Conservation (phyloP, 2,329 filamentous ascomycete species). For the Aspergillaceae sp. region DNA sequence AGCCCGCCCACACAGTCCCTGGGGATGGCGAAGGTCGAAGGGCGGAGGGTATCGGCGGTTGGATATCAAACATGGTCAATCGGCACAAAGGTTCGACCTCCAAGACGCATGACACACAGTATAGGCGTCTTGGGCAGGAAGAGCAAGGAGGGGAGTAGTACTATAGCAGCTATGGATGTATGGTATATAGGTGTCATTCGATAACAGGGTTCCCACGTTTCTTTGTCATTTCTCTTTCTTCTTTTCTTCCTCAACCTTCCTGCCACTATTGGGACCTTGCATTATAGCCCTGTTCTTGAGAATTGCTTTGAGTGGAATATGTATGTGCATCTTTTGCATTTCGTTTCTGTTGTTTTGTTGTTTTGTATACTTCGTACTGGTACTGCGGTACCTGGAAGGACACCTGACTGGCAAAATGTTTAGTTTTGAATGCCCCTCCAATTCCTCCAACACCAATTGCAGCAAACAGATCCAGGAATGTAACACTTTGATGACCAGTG, state of each 20-base stretch:
- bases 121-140: constrained; percentile 40
- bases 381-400: too few species aligned
- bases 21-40: constrained; percentile 26
- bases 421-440: too few species aligned
- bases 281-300: too few species aligned
- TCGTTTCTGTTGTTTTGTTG: too few species aligned
- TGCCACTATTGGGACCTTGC: neutral
- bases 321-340: too few species aligned
- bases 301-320: too few species aligned
- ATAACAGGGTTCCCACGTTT: neutral
- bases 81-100: constrained; percentile 35
- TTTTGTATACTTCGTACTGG: too few species aligned
- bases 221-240: constrained; percentile 4
- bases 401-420: too few species aligned
- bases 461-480: too few species aligned
- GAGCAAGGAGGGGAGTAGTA: constrained; percentile 26
- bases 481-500: too few species aligned
- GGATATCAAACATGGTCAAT: constrained; percentile 60
- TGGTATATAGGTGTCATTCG: neutral
- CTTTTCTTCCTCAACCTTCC: constrained; percentile 2
- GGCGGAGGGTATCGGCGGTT: constrained; percentile 55
- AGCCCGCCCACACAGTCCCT: constrained; percentile 31
- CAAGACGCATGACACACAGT: constrained; percentile 34
- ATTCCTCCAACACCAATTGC: too few species aligned
- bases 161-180: neutral